These are phyloP conservation scores for Aegle marmelos DNA, from an alignment of 345 rosid genomes.

Conservation along the genomic window DNA sequence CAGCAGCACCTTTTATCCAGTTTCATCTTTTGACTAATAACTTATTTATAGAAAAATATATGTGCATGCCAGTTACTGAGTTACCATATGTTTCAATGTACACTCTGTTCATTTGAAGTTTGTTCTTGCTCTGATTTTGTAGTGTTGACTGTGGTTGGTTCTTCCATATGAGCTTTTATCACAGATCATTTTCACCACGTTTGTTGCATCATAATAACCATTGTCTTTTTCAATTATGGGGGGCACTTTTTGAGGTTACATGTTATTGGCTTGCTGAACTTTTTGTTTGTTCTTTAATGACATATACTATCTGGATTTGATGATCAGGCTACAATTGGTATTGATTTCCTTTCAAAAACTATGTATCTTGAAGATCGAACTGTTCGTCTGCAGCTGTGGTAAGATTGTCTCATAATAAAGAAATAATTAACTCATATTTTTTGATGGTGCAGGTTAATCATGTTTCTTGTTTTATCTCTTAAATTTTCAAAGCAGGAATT, in stretches of 20 bases:
- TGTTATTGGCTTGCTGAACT: neutral
- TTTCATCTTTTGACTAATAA: neutral
- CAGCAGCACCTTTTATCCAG: neutral
- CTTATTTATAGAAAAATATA: neutral
- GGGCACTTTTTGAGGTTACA: neutral
- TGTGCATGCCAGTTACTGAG: neutral
- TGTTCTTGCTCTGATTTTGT: neutral
- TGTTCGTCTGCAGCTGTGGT: conserved; percentile 76
- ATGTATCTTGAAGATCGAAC: conserved; percentile 91
- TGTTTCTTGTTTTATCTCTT: neutral
- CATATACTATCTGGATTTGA: neutral
- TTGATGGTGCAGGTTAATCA: neutral
- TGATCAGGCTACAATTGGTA: conserved; percentile 76
- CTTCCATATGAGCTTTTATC: neutral
- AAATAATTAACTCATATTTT: neutral
- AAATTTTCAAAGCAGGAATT: neutral
- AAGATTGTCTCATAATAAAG: conserved; percentile 5
- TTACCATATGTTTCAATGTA: neutral
- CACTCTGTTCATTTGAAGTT: neutral
- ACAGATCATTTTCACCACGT: neutral
- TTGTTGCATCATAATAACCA: neutral
- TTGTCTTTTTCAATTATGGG: neutral
- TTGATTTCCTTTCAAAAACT: conserved; percentile 81
- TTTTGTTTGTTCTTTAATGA: neutral
- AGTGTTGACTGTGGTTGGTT: neutral